A percentile compares a stretch with the other conserved stretches of the same genome.
Evolutionary conservation across 2,329 filamentous ascomycete species (phyloP).

Genomic region (Hypoxylon sp.): DNA sequence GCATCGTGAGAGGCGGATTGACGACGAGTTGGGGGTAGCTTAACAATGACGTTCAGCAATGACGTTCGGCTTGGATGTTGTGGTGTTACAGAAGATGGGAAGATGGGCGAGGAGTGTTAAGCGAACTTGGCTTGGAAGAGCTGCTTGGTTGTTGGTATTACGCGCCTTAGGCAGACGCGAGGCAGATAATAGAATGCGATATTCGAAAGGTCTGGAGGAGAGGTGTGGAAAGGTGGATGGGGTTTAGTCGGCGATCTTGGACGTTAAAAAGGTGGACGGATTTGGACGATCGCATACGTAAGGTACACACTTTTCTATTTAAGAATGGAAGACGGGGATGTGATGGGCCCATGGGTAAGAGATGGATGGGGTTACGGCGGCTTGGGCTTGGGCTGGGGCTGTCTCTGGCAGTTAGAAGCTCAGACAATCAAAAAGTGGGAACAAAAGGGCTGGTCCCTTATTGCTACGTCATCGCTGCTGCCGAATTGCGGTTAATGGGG

Average conservation of each 20-base stretch:
- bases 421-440: slow-evolving; percentile 36
- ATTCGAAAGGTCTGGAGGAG: slow-evolving; percentile 20
- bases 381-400: slow-evolving; percentile 17
- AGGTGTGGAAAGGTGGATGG: slow-evolving; percentile 23
- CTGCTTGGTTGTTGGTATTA: background rate
- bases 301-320: slow-evolving; percentile 35
- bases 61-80: slow-evolving; percentile 15
- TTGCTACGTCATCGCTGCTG: slow-evolving; percentile 48
- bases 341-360: slow-evolving; percentile 21
- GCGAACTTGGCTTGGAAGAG: slow-evolving; percentile 4
- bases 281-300: slow-evolving; percentile 43
- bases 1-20: slow-evolving; percentile 72
- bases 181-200: slow-evolving; percentile 25
- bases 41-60: slow-evolving; percentile 20
- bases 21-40: slow-evolving; percentile 2
- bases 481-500: slow-evolving; percentile 21
- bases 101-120: slow-evolving; percentile 5
- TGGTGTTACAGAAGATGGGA: background rate
- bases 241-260: slow-evolving; percentile 33
- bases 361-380: slow-evolving; percentile 19
- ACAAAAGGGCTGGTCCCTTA: slow-evolving; percentile 37
- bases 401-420: slow-evolving; percentile 16
- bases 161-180: slow-evolving; percentile 1
- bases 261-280: slow-evolving; percentile 38
- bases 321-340: slow-evolving; percentile 32